Base-by-base conservation (phyloP, 2,329 filamentous ascomycete genomes). In the Penicillium paneum region DNA sequence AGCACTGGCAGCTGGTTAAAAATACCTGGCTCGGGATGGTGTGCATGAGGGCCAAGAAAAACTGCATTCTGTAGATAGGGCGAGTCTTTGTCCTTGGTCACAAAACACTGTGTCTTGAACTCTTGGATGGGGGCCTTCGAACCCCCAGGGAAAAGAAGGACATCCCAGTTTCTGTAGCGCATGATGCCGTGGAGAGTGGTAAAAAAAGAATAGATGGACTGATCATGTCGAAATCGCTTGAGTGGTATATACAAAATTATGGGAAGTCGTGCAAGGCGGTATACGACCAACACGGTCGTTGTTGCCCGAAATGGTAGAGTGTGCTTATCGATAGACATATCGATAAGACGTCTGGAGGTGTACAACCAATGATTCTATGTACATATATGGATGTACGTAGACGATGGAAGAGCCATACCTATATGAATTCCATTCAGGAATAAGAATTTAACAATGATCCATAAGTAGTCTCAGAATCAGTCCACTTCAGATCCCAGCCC, bases 161-260 rank as follows among this genome's bases (percentile, higher is more conserved):
- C 82, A 66, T 96, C 91, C 91, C 90, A 95, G 66, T 90, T 85
- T 64, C 90, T 83, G 79, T 88, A 95, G 55, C 90, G 86, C 91
- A 96, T 95, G 72, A 42, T 64, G 71, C 3, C 4, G 19, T 21
- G n/a, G 17, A 8, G 26, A 1, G 29, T 24, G 8, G 26, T 28
- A 21, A 8, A 3, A 24, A 24, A 10, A 24, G 5, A 26, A 44
- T 44, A 13, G n/a, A 31, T 15, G 7, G 11, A 21, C 3, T 13
- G 3, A 8, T 34, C 29, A 44, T 44, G 3, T 24, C 5, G 8
- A 44, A 32, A 12, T 24, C 13, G 3, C 6, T 3, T 29, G 26
- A 6, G 26, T 1, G 24, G 42, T 44, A n/a, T n/a, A 32, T n/a
- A 32, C 42, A 29, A 29, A 44, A 34, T n/a, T 15, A 41, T 17